Percentiles rank a stretch among this genome's conserved stretches.
These are phyloP conservation scores for Phytophthora uliginosa DNA, from an alignment of 352 stramenopile genomes.

Conservation along the genomic window DNA sequence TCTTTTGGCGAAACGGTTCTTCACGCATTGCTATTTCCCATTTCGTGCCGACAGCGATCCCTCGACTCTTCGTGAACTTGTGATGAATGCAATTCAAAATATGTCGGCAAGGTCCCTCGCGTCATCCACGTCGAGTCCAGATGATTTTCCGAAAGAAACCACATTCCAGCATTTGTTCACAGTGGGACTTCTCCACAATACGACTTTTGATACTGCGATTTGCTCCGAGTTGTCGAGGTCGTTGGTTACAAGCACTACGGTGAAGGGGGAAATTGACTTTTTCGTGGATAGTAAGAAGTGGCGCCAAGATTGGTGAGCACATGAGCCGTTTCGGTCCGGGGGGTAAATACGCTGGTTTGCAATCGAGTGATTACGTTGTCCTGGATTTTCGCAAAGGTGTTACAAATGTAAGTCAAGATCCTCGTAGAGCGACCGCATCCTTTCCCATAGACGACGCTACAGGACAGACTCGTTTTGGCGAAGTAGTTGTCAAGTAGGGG, in stretches of 20 bases:
- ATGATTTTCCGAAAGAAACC: not conserved
- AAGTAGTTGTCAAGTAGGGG: slow-evolving; percentile 2
- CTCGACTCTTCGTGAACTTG: slow-evolving; percentile 4
- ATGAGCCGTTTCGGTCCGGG: not conserved
- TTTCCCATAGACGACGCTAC: not conserved
- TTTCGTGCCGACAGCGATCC: not conserved
- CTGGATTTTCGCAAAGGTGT: slow-evolving; percentile 2
- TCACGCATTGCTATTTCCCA: slow-evolving; percentile 4
- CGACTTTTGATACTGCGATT: not conserved
- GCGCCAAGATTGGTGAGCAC: not conserved
- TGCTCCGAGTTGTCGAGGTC: slow-evolving; percentile 3
- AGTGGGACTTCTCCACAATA: not conserved
- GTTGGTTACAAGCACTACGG: not conserved
- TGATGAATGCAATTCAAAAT: slow-evolving; percentile 6
- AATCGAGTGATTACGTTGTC: slow-evolving; percentile 4
- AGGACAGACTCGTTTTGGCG: not conserved
- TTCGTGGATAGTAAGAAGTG: slow-evolving; percentile 3
- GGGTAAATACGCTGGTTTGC: slow-evolving; percentile 5
- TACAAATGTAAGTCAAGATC: not conserved
- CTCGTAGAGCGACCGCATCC: not conserved
- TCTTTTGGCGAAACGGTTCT: not conserved
- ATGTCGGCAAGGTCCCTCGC: not conserved
- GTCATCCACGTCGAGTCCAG: slow-evolving; percentile 2
- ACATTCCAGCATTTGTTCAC: not conserved
- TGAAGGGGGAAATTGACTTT: not conserved